phyloP scores from a whole-genome alignment of 1,139 yeast species.

The Trichomonascaceae sp. region DNA sequence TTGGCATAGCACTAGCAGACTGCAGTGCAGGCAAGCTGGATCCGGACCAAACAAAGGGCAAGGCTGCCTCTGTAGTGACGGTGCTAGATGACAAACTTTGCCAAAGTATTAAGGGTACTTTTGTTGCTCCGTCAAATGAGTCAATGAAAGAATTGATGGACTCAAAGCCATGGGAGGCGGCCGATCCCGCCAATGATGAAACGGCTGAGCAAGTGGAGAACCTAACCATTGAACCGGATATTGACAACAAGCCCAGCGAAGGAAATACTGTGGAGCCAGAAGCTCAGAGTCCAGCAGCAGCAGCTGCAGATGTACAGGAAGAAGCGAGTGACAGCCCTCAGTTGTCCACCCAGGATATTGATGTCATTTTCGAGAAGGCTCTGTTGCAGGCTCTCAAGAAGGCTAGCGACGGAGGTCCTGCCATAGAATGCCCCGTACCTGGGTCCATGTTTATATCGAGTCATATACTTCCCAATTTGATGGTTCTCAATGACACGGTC shows the following conservation, averaged over 20 bases:
- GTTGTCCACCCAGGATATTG: too few relatives aligned
- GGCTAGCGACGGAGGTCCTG: conserved; percentile 38
- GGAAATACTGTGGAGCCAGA: not conserved
- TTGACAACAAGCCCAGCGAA: conserved; percentile 4
- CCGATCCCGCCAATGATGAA: not conserved
- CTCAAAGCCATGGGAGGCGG: not conserved
- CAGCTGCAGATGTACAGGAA: not conserved
- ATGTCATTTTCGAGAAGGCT: conserved; percentile 58
- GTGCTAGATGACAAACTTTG: conserved; percentile 28
- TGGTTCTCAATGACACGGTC: conserved; percentile 41
- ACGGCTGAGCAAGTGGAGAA: conserved; percentile 1
- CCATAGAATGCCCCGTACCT: conserved; percentile 38
- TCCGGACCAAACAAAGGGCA: conserved; percentile 22
- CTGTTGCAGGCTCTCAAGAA: conserved; percentile 54
- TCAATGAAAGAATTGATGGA: conserved; percentile 7
- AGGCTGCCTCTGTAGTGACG: conserved; percentile 26
- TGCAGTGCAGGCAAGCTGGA: conserved; percentile 21
- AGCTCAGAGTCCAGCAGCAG: not conserved
- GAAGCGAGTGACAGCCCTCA: too few relatives aligned
- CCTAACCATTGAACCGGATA: conserved; percentile 6
- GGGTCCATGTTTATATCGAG: conserved; percentile 66
- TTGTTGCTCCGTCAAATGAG: conserved; percentile 10
- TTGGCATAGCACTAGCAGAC: conserved; percentile 53
- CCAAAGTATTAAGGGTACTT: conserved; percentile 12
- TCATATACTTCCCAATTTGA: conserved; percentile 59